These are phyloP conservation scores for Puccinia novopanici DNA, from an alignment of 1,284 basidiomycete genomes.

Conservation along the genomic window DNA sequence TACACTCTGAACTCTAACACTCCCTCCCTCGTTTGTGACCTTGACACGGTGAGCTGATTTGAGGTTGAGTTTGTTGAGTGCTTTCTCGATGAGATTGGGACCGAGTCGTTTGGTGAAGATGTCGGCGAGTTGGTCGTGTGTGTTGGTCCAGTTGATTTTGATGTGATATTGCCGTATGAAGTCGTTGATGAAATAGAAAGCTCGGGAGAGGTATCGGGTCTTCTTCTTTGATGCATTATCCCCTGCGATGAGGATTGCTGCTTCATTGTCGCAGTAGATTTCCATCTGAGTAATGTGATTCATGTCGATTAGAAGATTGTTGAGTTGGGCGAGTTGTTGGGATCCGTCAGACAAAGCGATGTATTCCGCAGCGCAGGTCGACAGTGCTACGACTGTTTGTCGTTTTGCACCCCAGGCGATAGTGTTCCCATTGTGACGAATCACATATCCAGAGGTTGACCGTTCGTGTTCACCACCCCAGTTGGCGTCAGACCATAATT, in stretches of 20 bases:
- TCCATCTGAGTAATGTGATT: background rate
- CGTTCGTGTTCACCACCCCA: slow-evolving; percentile 38
- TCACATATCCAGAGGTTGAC: background rate
- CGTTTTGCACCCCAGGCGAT: slow-evolving; percentile 13
- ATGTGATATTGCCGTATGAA: slow-evolving; percentile 1
- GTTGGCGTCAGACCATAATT: slow-evolving; percentile 5
- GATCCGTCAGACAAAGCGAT: background rate
- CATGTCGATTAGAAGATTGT: background rate
- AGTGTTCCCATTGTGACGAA: background rate
- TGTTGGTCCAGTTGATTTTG: background rate
- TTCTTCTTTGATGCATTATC: background rate
- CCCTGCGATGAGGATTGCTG: slow-evolving; percentile 1
- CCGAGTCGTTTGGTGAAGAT: background rate
- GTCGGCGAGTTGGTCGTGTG: background rate
- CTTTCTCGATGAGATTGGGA: background rate
- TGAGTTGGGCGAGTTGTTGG: background rate
- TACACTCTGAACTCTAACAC: slow-evolving; percentile 10
- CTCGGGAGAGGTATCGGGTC: background rate
- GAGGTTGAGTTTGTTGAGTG: background rate
- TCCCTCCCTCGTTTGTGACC: background rate
- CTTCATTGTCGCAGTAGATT: slow-evolving; percentile 24
- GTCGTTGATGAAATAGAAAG: slow-evolving; percentile 13
- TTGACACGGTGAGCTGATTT: background rate
- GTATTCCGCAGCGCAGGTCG: background rate
- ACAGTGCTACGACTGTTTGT: background rate